Base-by-base conservation (phyloP, 352 stramenopile species). In the Achlya hypogyna region DNA sequence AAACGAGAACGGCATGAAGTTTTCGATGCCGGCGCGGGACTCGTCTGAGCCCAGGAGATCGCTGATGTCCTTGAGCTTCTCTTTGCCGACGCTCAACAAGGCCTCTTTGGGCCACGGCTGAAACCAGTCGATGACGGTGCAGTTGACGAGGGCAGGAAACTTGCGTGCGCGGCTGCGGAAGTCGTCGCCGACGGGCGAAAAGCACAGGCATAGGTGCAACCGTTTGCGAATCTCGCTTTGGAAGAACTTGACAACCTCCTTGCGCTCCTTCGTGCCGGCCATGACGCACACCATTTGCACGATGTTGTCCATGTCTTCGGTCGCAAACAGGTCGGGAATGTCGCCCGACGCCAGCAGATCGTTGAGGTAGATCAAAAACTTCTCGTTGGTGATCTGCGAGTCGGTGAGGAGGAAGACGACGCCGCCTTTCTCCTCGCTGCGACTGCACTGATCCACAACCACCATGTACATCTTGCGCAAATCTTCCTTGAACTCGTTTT, bases 401-500 rank as follows among this genome's bases (percentile, higher is more conserved):
- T 98, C 95, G 0, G 90, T 97, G 9, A 98, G 76, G 70, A 98
- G 88, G 69, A 98, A 98, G 47, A 98, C 90, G 34, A 98, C 77
- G 4, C 89, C 91, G 35, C 81, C 82, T 42, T 91, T 83, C 45
- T 92, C 84, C 81, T 94, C 84, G 27, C 82, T 85, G 27, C 85
- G 80, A 28, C 82, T 89, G 5, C 89, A 65, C 81, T 97, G 93
- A 34, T 98, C 91, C 40, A 97, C 96, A 29, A 98, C 75, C 5
- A 82, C 91, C 68, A 97, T 87, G 75, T 97, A 96, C 87, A 98
- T 97, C 64, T 86, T 89, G 51, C 96, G 94, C 58, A 98, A 71
- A 72, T 98, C 94, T 69, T 98, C 95, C 68, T 98, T 98, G 62
- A 98, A 95, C 72, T 98, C 93, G 69, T 96, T 97, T 63, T 97